phyloP scores from a whole-genome alignment of 2,329 filamentous ascomycete species.

The Pseudofabraea citricarpa region DNA sequence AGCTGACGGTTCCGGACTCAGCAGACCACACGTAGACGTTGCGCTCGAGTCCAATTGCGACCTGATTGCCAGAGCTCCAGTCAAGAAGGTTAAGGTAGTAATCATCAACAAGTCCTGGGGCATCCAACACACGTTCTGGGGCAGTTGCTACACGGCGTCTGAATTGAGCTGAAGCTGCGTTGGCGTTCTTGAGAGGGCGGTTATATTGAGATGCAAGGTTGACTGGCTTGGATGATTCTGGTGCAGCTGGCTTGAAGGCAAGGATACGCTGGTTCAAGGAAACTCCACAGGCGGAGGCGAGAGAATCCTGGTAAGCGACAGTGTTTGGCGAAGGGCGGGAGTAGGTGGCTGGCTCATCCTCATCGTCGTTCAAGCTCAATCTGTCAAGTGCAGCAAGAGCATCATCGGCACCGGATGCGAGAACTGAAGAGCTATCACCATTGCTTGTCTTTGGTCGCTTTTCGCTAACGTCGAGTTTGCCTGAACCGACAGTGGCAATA shows the following conservation, averaged over 20 bases:
- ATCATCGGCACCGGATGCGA: conserved; percentile 70
- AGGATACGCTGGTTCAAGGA: conserved; percentile 93
- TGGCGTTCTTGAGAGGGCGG: conserved; percentile 79
- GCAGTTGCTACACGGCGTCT: conserved; percentile 89
- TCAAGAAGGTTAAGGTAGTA: conserved; percentile 99
- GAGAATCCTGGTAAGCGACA: conserved; percentile 84
- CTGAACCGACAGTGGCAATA: conserved; percentile 73
- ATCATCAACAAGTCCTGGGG: conserved; percentile 92
- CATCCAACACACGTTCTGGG: conserved; percentile 92
- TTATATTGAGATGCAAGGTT: conserved; percentile 98
- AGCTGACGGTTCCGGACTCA: conserved; percentile 83
- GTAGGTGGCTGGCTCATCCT: conserved; percentile 57
- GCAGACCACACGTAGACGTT: conserved; percentile 99
- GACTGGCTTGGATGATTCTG: conserved; percentile 96
- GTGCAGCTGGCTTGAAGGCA: conserved; percentile 96
- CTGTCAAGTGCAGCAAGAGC: conserved; percentile 74
- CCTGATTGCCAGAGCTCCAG: conserved; percentile 97
- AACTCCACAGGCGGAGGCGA: conserved; percentile 88
- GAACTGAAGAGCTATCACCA: conserved; percentile 67
- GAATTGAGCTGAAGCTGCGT: conserved; percentile 73
- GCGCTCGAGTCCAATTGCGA: conserved; percentile 94
- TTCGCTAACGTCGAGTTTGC: conserved; percentile 72
- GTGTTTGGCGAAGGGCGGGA: conserved; percentile 80
- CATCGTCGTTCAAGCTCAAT: conserved; percentile 68
- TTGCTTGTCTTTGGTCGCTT: conserved; percentile 68